Evolutionary conservation across 2,329 filamentous ascomycete species (phyloP).

Genomic region (Passalora sequoiae): DNA sequence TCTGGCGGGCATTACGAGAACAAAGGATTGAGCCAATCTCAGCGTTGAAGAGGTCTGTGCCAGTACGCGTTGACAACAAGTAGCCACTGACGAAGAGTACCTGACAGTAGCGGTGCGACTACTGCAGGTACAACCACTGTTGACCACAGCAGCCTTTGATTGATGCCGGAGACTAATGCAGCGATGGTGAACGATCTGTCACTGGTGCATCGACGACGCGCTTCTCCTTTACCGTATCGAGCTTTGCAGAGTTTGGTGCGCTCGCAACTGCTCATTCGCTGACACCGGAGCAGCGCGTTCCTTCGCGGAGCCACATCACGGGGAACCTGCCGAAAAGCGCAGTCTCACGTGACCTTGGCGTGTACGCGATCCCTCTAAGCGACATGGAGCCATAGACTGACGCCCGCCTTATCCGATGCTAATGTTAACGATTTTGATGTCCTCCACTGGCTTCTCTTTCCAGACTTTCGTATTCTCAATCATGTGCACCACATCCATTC

Average conservation of each 20-base stretch:
- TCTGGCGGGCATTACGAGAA: neutral
- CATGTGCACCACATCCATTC: conserved; percentile 88
- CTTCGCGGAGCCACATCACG: neutral
- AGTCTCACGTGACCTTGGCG: conserved; percentile 3
- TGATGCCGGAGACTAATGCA: neutral
- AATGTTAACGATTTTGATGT: conserved; percentile 96
- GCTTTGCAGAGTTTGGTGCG: neutral
- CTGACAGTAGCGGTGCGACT: neutral
- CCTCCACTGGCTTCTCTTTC: conserved; percentile 91
- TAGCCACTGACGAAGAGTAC: neutral
- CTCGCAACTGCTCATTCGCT: neutral
- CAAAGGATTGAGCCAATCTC: conserved; percentile 1
- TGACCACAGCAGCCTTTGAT: neutral
- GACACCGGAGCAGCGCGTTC: no score
- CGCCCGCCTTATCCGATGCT: conserved; percentile 19
- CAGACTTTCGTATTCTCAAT: conserved; percentile 87
- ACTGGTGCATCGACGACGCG: neutral
- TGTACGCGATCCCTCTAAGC: neutral
- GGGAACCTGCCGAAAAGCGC: neutral
- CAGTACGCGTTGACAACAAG: neutral
- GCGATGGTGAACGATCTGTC: neutral
- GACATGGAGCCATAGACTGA: no score
- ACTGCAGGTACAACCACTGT: neutral
- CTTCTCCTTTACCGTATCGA: neutral
- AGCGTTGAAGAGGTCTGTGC: neutral